Evolutionary conservation across 2,329 filamentous ascomycete genomes (phyloP).

Genomic region (Aspergillus sp.): DNA sequence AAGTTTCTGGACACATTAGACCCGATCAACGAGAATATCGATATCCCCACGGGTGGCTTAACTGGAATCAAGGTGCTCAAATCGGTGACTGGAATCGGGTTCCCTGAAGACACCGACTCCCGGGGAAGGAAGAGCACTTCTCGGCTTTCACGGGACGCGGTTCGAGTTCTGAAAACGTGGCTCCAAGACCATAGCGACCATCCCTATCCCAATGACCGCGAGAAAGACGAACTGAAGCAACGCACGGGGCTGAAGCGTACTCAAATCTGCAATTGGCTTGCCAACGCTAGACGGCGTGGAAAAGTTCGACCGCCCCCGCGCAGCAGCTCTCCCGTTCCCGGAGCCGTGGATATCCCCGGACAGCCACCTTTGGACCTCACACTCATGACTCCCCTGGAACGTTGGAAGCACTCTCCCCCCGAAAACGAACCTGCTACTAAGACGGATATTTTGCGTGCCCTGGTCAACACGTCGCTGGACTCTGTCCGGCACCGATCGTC

Average conservation of each 20-base stretch:
- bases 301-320: slow-evolving; percentile 68
- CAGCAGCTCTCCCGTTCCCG: slow-evolving; percentile 67
- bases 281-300: slow-evolving; percentile 79
- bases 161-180: slow-evolving; percentile 82
- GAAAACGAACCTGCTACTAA: slow-evolving; percentile 68
- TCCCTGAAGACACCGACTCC: slow-evolving; percentile 38
- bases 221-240: slow-evolving; percentile 75
- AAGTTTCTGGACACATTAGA: slow-evolving; percentile 46
- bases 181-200: slow-evolving; percentile 75
- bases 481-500: slow-evolving; percentile 31
- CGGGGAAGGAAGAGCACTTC: slow-evolving; percentile 64
- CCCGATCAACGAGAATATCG: slow-evolving; percentile 43
- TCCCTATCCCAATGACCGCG: slow-evolving; percentile 84
- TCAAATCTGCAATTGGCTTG: slow-evolving; percentile 90
- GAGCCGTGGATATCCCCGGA: slow-evolving; percentile 71
- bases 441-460: slow-evolving; percentile 63
- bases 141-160: slow-evolving; percentile 76
- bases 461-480: slow-evolving; percentile 45
- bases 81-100: slow-evolving; percentile 37
- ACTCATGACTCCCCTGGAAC: slow-evolving; percentile 63
- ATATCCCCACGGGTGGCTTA: slow-evolving; percentile 37
- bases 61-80: slow-evolving; percentile 44
- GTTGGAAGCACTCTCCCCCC: slow-evolving; percentile 68
- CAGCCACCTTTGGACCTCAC: slow-evolving; percentile 50
- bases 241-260: slow-evolving; percentile 77